Conservation (phyloP, 2,329 filamentous ascomycete genomes). For the Neocucurbitaria cava region DNA sequence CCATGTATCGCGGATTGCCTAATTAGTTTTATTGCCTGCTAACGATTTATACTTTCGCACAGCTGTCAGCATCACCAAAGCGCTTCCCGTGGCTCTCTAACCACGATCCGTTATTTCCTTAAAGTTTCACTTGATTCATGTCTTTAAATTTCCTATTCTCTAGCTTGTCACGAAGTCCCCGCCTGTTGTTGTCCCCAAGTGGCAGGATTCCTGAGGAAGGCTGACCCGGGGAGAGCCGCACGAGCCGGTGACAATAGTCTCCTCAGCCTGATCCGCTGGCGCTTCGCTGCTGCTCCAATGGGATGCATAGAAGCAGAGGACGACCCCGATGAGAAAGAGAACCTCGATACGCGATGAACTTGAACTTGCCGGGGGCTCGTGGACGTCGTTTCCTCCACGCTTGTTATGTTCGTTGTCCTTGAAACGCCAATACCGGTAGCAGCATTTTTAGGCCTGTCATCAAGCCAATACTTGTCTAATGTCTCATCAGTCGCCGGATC, state of each 20-base stretch:
- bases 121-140: slow-evolving; percentile 23
- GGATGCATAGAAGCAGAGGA: slow-evolving; percentile 20
- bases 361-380: slow-evolving; percentile 7
- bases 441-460: slow-evolving; percentile 4
- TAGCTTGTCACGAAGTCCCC: slow-evolving; percentile 15
- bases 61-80: slow-evolving; percentile 9
- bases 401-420: slow-evolving; percentile 12
- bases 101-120: neutral
- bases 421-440: neutral
- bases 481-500: slow-evolving; percentile 33
- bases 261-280: slow-evolving; percentile 31
- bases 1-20: slow-evolving; percentile 12
- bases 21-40: too few species aligned
- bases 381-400: slow-evolving; percentile 15
- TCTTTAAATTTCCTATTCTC: slow-evolving; percentile 11
- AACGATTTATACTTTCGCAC: neutral
- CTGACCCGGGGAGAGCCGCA: slow-evolving; percentile 25
- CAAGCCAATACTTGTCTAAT: slow-evolving; percentile 43
- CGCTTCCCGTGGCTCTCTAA: slow-evolving; percentile 6
- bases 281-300: slow-evolving; percentile 16
- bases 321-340: slow-evolving; percentile 33
- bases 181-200: slow-evolving; percentile 16
- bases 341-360: slow-evolving; percentile 17
- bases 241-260: slow-evolving; percentile 31
- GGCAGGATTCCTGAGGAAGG: slow-evolving; percentile 18